Base-by-base conservation (phyloP, 768 basidiomycete species). In the Macrolepiota fuliginosa region DNA sequence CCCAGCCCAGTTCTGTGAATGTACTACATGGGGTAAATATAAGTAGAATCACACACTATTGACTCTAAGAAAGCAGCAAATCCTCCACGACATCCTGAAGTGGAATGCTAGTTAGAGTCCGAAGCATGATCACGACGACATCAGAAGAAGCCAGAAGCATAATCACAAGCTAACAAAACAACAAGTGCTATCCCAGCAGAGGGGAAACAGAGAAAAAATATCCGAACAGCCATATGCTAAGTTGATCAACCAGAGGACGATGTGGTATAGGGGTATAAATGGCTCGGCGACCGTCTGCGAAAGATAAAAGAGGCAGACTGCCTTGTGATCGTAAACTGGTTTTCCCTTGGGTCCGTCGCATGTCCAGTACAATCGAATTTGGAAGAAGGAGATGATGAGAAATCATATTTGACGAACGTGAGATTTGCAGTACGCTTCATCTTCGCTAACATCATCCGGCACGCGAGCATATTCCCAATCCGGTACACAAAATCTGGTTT, bases 401-500 rank as follows among this genome's bases (percentile, higher is more conserved):
- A 61, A 13, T 55, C 53, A 39, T 61, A 61, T 25, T 55, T 61
- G 24, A 61, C 53, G 27, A 61, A 49, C 45, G 22, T 54, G 47
- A 61, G 54, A n/a, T 52, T 54, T 3, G 60, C 52, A 11, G 60
- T 54, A 25, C 60, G 60, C 32, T 50, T 55, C 10, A n/a, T 19
- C 19, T 55, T 47, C 2, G 60, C 53, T 45, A 61, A n/a, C 35
- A 54, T 49, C 35, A 47, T 61, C 11, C 60, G 60, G 32, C 60
- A 49, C 35, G 60, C 53, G 22, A 61, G 54, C 60, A 61, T 54
- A 0, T 55, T 54, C 24, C 54, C 46, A 47, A 61, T 61, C n/a
- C 60, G 60, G 19, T 55, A 61, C 45, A 61, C 60, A 36, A 61
- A 61, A 10, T 61, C 60, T 15, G 60, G 60, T 27, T 61, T 61